These are phyloP conservation scores for Ephemerocybe angulata DNA, from an alignment of 768 basidiomycete species.

Conservation along the genomic window DNA sequence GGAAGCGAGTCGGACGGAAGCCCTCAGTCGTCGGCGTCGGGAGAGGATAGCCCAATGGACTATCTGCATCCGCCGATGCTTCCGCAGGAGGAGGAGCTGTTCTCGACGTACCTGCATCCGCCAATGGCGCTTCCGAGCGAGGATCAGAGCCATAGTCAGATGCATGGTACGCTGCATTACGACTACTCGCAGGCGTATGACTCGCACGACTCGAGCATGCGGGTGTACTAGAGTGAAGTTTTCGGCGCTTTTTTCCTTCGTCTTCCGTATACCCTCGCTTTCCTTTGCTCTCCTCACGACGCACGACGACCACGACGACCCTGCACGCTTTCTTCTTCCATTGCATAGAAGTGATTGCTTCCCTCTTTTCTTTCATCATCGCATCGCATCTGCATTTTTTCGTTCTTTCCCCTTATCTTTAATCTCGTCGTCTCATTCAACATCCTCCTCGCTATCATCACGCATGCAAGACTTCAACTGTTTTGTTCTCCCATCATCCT, in stretches of 20 bases:
- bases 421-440: neutral
- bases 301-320: no score
- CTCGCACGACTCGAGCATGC: slow-evolving; percentile 22
- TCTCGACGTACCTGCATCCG: slow-evolving; percentile 44
- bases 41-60: slow-evolving; percentile 67
- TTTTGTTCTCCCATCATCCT: slow-evolving; percentile 3
- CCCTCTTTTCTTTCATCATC: slow-evolving; percentile 2
- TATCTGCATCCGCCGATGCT: slow-evolving; percentile 64
- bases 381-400: slow-evolving; percentile 12
- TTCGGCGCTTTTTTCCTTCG: slow-evolving; percentile 5
- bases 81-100: slow-evolving; percentile 64
- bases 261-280: neutral
- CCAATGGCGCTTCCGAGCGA: slow-evolving; percentile 36
- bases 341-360: slow-evolving; percentile 15
- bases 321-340: neutral
- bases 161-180: slow-evolving; percentile 24
- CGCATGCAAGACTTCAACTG: slow-evolving; percentile 18
- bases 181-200: slow-evolving; percentile 17
- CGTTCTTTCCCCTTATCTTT: slow-evolving; percentile 6
- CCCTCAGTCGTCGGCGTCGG: slow-evolving; percentile 2
- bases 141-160: neutral
- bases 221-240: slow-evolving; percentile 14
- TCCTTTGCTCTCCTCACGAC: neutral
- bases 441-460: slow-evolving; percentile 13
- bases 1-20: slow-evolving; percentile 5